Evolutionary conservation across 352 stramenopile genomes (phyloP), one percentile per base, ranked within the genome.

Genomic region (Pythium monospermum): DNA sequence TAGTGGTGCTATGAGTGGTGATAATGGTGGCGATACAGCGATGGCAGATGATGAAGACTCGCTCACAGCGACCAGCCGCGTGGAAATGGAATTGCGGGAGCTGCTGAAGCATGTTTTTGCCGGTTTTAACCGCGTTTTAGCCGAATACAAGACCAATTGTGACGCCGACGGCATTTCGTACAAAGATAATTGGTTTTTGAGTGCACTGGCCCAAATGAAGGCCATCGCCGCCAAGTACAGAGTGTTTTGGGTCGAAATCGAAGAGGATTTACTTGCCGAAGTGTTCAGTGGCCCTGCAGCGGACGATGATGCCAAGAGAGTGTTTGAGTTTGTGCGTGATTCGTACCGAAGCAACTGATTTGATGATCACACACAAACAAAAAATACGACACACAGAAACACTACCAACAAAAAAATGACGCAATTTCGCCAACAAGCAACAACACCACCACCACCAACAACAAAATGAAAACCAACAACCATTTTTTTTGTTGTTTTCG

Each of bases 151-250:
- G 66, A 73, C 52, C 22, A 76, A 76, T 44, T 94, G 80, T 50
- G 78, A 87, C 30, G 61, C 69, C 0, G 83, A 94, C n/a, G 72
- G 74, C 19, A 69, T 83, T 12, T 70, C 78, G 27, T 83, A 81
- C 42, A 73, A 77, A 25, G 83, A 91, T 61, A 91, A 94, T 35
- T 94, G 83, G 83, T 89, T 89, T 49, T 46, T 66, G 31, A 91
- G 80, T 60, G 70, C 75, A 27, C 41, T 94, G 23, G 58, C 72
- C 18, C 83, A 85, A 45, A 85, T 91, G 74, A 79, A 87, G 41
- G 69, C 70, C 0, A 57, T 94, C 30, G 83, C 78, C 6, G 54
- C 63, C 47, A 67, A 69, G 18, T 88, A 84, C 54, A 74, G 80
- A 19, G 65, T 76, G 18, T 63, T 65, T 25, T 61, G 91, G 22